Percentiles rank a stretch among this genome's conserved stretches.
Conservation (phyloP, 1,284 basidiomycete genomes). For the Austropuccinia psidii region DNA sequence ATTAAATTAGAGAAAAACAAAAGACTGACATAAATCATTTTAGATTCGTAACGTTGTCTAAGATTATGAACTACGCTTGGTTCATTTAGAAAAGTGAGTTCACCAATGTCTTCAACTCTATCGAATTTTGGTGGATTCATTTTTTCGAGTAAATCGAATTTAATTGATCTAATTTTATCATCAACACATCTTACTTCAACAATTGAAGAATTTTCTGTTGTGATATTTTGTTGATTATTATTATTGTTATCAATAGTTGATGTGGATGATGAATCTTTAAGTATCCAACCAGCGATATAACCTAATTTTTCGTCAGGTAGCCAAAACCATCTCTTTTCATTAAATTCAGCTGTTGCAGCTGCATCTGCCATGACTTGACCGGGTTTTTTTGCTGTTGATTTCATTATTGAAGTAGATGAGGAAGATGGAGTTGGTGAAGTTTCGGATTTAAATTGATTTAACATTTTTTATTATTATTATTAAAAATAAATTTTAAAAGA, state of each 20-base stretch:
- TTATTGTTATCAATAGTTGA: neutral
- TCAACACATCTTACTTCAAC: slow-evolving; percentile 59
- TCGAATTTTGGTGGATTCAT: slow-evolving; percentile 95
- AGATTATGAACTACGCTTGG: slow-evolving; percentile 97
- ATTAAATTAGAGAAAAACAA: neutral
- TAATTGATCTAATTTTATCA: slow-evolving; percentile 32
- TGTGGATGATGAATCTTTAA: slow-evolving; percentile 54
- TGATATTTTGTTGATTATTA: slow-evolving; percentile 46
- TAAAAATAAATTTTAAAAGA: too few relatives aligned
- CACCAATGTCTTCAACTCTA: slow-evolving; percentile 94
- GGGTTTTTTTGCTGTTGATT: slow-evolving; percentile 37
- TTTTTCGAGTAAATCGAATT: slow-evolving; percentile 41
- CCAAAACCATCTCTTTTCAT: slow-evolving; percentile 97
- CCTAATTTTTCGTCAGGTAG: slow-evolving; percentile 81
- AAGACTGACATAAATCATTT: slow-evolving; percentile 81
- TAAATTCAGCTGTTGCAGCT: slow-evolving; percentile 87
- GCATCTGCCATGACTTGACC: slow-evolving; percentile 51
- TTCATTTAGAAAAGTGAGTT: slow-evolving; percentile 96
- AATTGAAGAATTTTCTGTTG: slow-evolving; percentile 57
- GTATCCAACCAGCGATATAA: slow-evolving; percentile 81
- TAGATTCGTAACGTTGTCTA: slow-evolving; percentile 78
- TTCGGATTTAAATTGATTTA: too few relatives aligned
- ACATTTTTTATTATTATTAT: too few relatives aligned
- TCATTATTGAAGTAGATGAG: slow-evolving; percentile 10
- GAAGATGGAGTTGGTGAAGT: slow-evolving; percentile 28